Conservation (phyloP, 2,329 filamentous ascomycete genomes). For the Claviceps digitariae region DNA sequence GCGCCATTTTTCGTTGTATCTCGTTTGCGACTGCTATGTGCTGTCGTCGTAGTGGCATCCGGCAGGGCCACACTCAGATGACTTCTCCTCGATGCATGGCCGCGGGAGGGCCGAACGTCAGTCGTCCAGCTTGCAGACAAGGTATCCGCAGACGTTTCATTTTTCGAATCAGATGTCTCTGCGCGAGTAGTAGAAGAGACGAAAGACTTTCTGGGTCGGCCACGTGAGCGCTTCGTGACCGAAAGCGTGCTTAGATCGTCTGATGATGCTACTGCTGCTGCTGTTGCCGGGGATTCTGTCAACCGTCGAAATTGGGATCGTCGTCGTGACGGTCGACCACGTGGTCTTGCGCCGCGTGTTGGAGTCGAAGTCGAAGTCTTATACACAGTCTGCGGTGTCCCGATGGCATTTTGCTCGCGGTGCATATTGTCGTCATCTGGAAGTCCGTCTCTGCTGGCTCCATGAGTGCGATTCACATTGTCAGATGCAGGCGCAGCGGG, state of each 20-base stretch:
- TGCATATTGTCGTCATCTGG: not conserved
- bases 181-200: not conserved
- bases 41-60: not conserved
- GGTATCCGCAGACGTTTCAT: not conserved
- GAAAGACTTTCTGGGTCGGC: conserved; percentile 14
- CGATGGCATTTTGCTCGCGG: not conserved
- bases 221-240: conserved; percentile 12
- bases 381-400: not conserved
- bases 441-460: conserved; percentile 6
- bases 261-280: not conserved
- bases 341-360: conserved; percentile 9
- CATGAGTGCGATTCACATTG: not conserved
- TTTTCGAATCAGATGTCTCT: not conserved
- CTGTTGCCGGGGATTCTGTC: not conserved
- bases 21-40: not conserved
- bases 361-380: not conserved
- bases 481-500: not conserved
- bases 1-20: not conserved
- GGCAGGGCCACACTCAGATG: not conserved
- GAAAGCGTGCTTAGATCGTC: not conserved
- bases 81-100: not conserved
- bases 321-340: conserved; percentile 21
- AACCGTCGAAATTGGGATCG: conserved; percentile 4
- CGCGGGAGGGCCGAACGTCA: not conserved
- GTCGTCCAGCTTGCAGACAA: not conserved